Base-by-base conservation (phyloP, 1,139 yeast genomes). In the Yamadazyma buinensis region DNA sequence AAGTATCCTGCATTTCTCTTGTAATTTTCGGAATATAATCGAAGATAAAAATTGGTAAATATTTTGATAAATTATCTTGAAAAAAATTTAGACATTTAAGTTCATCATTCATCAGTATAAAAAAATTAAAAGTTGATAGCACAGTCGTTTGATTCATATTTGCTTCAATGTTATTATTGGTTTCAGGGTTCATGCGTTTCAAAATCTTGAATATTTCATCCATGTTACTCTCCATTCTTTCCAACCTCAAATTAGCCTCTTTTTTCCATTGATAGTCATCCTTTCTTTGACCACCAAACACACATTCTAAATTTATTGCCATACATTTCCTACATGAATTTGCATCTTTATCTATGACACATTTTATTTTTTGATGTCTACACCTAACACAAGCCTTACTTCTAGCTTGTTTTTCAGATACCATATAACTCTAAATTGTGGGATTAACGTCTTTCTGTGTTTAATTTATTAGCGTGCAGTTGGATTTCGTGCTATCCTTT, bases 41-140 rank as follows among this genome's bases (percentile, higher is more conserved):
- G 20, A 37, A 37, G 2, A 37, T 37, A 18, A 37, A 37, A 19
- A 37, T 37, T 3, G 40, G 40, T 10, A 37, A 22, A 21, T 37
- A 37, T 12, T 35, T 35, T 8, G 40, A 35, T 6, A 37, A 26
- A 23, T 26, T 37, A 12, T 28, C 26, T 15, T 32, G 32, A 28
- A 35, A 37, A 19, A 30, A 37, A 3, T 19, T 29, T 7, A 37
- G 15, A 9, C 28, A 19, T 18, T 23, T 23, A 3, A 23, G 22
- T 13, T 26, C 29, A 10, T 35, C 38, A 23, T 17, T 19, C 10
- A 25, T 29, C 7, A 17, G 12, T 3, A 32, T 27, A 19, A 17
- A 23, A 27, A 15, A n/a, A 14, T 30, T 23, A 23, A 30, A 30
- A 20, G 19, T n/a, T 7, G 24, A 11, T 15, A 12, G 6, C 12